Percentiles rank a stretch among this genome's conserved stretches.
These are phyloP conservation scores for Triticum dicoccoides DNA, from an alignment of 176 grass and related monocot species.

Conservation along the genomic window DNA sequence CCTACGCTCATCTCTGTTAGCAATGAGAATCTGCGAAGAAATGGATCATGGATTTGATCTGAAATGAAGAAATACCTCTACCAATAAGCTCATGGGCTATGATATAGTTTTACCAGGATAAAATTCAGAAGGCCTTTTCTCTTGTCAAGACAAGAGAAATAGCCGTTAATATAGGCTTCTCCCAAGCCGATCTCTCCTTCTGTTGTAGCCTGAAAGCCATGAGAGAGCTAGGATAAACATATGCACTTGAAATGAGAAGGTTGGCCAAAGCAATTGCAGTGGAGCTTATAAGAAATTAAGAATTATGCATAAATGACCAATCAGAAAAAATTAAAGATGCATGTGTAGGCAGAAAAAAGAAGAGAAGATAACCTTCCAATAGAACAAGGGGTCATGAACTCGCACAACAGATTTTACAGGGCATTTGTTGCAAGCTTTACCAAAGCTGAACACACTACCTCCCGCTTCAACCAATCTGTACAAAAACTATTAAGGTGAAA, in stretches of 20 bases:
- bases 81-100: not conserved
- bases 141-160: not conserved
- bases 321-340: not conserved
- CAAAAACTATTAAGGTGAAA: not conserved
- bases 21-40: not conserved
- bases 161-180: not conserved
- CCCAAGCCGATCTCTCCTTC: not conserved
- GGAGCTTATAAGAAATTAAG: not conserved
- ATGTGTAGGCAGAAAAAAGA: not conserved
- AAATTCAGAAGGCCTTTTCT: slow-evolving; percentile 10
- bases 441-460: slow-evolving; percentile 3
- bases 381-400: not conserved
- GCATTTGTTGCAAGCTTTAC: not conserved
- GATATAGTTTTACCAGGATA: not conserved
- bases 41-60: not conserved
- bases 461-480: not conserved
- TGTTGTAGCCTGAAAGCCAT: not conserved
- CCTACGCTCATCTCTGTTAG: not conserved
- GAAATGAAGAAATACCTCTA: not conserved
- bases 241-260: not conserved
- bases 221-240: not conserved
- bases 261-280: not conserved
- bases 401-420: not conserved
- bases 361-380: not conserved
- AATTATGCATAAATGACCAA: not conserved